Conservation (phyloP, 2,329 filamentous ascomycete genomes). For the Hymenoscyphus linearis region DNA sequence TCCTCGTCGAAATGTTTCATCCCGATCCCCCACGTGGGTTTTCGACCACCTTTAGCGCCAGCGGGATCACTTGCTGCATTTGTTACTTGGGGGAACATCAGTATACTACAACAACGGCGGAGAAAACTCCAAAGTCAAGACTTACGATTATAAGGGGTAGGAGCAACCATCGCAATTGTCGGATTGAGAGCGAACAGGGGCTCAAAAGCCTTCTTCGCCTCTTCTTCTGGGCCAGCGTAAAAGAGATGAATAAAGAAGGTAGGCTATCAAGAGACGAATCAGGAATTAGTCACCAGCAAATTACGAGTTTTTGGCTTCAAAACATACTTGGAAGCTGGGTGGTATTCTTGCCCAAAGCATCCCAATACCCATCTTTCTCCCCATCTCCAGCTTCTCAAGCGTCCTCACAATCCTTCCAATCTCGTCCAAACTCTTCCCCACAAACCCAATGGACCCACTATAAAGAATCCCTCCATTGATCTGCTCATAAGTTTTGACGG, state of each 20-base stretch:
- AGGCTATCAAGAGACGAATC: neutral
- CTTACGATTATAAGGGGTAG: conserved; percentile 4
- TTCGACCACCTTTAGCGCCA: conserved; percentile 3
- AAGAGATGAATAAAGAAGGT: neutral
- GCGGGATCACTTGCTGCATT: conserved; percentile 4
- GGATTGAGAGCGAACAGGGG: conserved; percentile 2
- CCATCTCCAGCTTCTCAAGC: conserved; percentile 1
- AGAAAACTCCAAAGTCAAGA: neutral
- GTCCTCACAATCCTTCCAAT: neutral
- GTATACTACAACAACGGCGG: neutral
- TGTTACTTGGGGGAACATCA: neutral
- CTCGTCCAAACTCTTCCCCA: neutral
- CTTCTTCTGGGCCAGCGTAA: neutral
- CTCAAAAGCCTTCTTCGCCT: conserved; percentile 1
- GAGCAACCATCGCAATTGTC: neutral
- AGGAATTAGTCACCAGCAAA: neutral
- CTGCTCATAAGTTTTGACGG: neutral
- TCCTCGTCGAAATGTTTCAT: neutral
- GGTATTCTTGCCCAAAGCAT: conserved; percentile 7
- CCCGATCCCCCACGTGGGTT: neutral
- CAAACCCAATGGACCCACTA: conserved; percentile 5
- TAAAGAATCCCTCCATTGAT: conserved; percentile 5
- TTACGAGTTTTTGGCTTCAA: neutral
- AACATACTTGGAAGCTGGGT: neutral
- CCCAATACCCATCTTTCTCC: conserved; percentile 2